Evolutionary conservation across 2,329 filamentous ascomycete genomes (phyloP).

Genomic region (Beauveria varroae): DNA sequence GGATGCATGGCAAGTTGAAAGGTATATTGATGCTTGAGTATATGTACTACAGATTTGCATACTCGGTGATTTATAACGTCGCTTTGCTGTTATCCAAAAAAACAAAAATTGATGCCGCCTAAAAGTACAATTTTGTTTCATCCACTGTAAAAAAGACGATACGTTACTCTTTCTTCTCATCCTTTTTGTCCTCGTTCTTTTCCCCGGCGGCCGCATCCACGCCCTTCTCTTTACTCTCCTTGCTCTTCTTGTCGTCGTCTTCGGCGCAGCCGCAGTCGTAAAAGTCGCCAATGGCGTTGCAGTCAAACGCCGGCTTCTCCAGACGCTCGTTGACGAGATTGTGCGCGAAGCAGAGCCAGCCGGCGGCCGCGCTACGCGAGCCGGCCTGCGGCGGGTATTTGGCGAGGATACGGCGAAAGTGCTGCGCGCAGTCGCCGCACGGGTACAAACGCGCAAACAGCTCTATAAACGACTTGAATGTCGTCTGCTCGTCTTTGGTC

Average conservation of each 20-base stretch:
- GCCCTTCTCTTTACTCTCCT: neutral
- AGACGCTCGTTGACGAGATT: slow-evolving; percentile 60
- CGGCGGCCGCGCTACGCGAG: slow-evolving; percentile 54
- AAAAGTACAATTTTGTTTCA: neutral
- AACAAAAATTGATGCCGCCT: neutral
- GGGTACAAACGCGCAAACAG: slow-evolving; percentile 63
- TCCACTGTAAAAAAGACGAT: neutral
- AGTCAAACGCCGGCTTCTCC: slow-evolving; percentile 56
- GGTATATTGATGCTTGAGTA: neutral
- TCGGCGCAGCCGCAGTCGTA: slow-evolving; percentile 67
- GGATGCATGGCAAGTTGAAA: neutral
- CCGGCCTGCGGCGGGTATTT: slow-evolving; percentile 60
- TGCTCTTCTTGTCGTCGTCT: slow-evolving; percentile 41
- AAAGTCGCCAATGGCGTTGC: slow-evolving; percentile 59
- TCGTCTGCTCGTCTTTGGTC: slow-evolving; percentile 51
- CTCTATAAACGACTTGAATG: slow-evolving; percentile 57
- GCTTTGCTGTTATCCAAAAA: neutral
- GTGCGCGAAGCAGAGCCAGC: slow-evolving; percentile 62
- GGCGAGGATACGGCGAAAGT: slow-evolving; percentile 55
- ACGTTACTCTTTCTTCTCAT: neutral
- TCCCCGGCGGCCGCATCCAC: neutral
- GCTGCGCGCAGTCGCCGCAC: slow-evolving; percentile 60
- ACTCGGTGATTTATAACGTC: neutral
- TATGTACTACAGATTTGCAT: neutral
- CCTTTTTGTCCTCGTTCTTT: neutral